Base-by-base conservation (phyloP, 139 green algal genomes). In the Bryopsis sp. region DNA sequence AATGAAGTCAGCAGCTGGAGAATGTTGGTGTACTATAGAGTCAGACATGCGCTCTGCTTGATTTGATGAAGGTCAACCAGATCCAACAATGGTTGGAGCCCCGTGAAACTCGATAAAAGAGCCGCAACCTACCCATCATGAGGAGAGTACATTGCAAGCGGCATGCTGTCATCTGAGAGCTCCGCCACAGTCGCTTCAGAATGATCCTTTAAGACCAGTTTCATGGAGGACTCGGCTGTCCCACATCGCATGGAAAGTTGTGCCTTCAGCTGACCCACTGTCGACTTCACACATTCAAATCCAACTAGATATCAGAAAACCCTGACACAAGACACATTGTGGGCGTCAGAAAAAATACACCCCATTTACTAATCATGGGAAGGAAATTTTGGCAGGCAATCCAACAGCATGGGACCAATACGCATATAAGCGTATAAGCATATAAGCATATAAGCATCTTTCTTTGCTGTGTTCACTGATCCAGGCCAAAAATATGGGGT, bases 61-160 rank as follows among this genome's bases (percentile, higher is more conserved):
- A 8, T 63, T 63, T 8, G 7, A 35, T 7, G 26, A 63, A 34
- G 32, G 6, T 19, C 28, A 43, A 11, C 33, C 32, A 33, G 38
- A 15, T 6, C 19, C 19, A 67, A 24, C 6, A 26, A 29, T 24
- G 7, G 32, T n/a, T 7, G 22, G 5, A 8, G 59, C 32, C 6
- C 6, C 32, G 19, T 54, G 43, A 11, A 54, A 54, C 15, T 11
- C 43, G 11, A 19, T 19, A 54, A 54, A 54, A 11, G 19, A 54
- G 19, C 11, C 43, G 43, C 43, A 6, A 60, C 76, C n/a, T 47
- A 90, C 74, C 88, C 89, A 68, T 96, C 80, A n/a, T 81, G 34
- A 3, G 95, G 91, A 2, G 85, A 95, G 79, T 96, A 99, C 81
- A 83, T 97, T 47, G 94, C 95, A n/a, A 99, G 89, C 77, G 81